Evolutionary conservation across 2,329 filamentous ascomycete genomes (phyloP).

Genomic region (Sporothrix luriei): DNA sequence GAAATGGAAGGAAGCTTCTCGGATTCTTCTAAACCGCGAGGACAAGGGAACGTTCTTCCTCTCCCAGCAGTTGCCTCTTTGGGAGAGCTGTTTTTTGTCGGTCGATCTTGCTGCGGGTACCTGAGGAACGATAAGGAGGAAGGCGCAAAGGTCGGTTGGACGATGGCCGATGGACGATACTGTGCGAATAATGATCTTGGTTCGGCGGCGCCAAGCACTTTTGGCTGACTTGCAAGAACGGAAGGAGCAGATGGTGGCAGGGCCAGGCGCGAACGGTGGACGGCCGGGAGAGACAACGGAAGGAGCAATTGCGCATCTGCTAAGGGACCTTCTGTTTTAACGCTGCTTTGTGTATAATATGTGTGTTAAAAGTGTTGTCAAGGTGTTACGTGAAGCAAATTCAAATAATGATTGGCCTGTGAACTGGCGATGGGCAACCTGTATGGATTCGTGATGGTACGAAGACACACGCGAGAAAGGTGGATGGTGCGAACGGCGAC

Average conservation of each 20-base stretch:
- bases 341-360: not conserved
- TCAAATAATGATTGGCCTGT: not conserved
- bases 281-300: slow-evolving; percentile 7
- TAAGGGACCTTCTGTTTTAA: not conserved
- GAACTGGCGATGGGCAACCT: not conserved
- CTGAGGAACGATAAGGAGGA: slow-evolving; percentile 25
- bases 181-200: not conserved
- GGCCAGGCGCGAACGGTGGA: not conserved
- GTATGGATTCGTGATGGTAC: not conserved
- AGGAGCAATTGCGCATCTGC: not conserved
- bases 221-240: not conserved
- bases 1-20: not conserved
- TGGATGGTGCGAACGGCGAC: not conserved
- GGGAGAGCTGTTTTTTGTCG: slow-evolving; percentile 1
- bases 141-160: slow-evolving; percentile 10
- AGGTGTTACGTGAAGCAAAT: not conserved
- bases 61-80: slow-evolving; percentile 4
- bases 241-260: not conserved
- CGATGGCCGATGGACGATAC: slow-evolving; percentile 22
- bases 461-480: not conserved
- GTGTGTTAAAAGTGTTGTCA: not conserved
- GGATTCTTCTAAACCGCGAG: not conserved
- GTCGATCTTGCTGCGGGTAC: slow-evolving; percentile 27
- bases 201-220: slow-evolving; percentile 11
- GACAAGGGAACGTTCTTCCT: not conserved